Evolutionary conservation across 306 rosid genomes (phyloP), one percentile per base, ranked within the genome.

Genomic region (Sophora flavescens): DNA sequence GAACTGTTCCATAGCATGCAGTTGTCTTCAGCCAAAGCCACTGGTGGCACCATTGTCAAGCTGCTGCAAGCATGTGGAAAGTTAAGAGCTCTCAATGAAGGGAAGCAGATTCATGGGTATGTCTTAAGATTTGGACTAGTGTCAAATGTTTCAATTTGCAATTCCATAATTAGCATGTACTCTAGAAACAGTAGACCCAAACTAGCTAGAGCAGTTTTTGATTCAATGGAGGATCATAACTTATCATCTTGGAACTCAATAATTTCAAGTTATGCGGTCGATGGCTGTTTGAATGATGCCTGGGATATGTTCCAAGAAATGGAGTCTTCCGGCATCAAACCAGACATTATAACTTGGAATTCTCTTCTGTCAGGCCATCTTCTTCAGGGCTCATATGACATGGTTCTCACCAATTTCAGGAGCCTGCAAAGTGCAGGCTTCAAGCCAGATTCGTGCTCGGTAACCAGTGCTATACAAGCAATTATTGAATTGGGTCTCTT

Each of bases 51-150:
- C 71, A 74, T 76, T 60, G 86, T 74, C 60, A 91, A 91, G 84
- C 16, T 81, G 58, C 75, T 91, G 13, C 97, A 86, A 83, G 90
- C 93, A 65, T 87, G 92, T 80, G 92, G 92, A 16, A 89, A 89
- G 66, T 60, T 91, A 44, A 78, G 92, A 83, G 88, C 88, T 74
- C 84, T 91, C 70, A 32, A 75, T 42, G 88, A 83, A 84, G 92
- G 97, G 72, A 91, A 89, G 80, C 90, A 89, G 53, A 77, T 89
- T 82, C 97, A 91, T 84, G 93, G 90, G 82, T 87, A 89, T 84
- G 89, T 85, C 77, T 81, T 89, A 58, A 74, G 86, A 81, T 17
- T 47, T 63, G 86, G 66, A 66, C 35, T 82, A 26, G 84, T 81
- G 53, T 82, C 86, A 1, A 83, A 89, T 84, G 69, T 81, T 5